Evolutionary conservation across 148 eudicot species (phyloP).

Genomic region (Rhododendron mucronatum): DNA sequence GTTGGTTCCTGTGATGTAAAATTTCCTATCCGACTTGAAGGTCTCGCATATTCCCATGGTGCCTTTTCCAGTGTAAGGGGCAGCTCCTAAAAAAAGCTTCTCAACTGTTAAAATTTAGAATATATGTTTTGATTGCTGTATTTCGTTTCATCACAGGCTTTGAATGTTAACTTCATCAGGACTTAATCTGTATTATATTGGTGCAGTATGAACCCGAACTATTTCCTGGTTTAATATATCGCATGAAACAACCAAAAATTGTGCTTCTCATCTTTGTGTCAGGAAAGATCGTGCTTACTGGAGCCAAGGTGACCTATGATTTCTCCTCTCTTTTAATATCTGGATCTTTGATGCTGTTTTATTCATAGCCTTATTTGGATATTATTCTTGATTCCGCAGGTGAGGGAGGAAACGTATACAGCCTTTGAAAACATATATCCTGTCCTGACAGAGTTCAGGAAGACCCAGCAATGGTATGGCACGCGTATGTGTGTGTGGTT

Average conservation of each 20-base stretch:
- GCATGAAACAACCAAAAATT: constrained; percentile 80
- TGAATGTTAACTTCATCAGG: background rate
- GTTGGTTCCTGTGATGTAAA: constrained; percentile 79
- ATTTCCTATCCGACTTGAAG: constrained; percentile 71
- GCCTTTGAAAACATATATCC: constrained; percentile 87
- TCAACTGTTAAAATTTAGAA: background rate
- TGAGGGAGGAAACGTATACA: constrained; percentile 61
- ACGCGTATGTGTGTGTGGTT: background rate
- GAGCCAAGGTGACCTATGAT: constrained; percentile 56
- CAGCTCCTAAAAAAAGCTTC: background rate
- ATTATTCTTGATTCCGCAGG: constrained; percentile 28
- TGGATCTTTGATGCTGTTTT: background rate
- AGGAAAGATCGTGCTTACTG: constrained; percentile 79
- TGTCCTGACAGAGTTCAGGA: constrained; percentile 70
- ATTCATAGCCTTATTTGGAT: background rate
- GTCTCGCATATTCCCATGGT: constrained; percentile 69
- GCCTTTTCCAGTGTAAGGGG: constrained; percentile 66
- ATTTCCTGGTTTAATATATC: constrained; percentile 77
- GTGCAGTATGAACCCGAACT: constrained; percentile 79
- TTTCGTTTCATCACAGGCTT: background rate
- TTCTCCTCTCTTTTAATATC: background rate
- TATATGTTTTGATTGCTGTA: background rate
- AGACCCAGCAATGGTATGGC: constrained; percentile 59
- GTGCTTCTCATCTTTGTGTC: constrained; percentile 76
- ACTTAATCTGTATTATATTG: constrained; percentile 5